These are phyloP conservation scores for Chamaecrista fasciculata DNA, from an alignment of 306 rosid genomes.

Conservation along the genomic window DNA sequence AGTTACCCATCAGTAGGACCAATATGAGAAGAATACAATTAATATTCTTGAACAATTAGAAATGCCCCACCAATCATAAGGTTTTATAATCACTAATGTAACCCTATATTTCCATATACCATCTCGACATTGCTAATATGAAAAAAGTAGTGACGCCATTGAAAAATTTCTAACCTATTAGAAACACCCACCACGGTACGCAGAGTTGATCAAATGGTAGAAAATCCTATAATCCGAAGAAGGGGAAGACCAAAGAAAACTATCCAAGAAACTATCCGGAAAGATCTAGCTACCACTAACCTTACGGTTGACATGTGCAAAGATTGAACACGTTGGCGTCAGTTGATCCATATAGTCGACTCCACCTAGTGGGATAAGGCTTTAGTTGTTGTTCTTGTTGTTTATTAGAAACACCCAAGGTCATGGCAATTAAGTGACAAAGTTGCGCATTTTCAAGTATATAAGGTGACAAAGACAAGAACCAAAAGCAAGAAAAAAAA, in stretches of 20 bases:
- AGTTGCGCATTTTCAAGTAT: constrained; percentile 19
- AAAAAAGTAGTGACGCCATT: neutral
- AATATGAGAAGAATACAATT: neutral
- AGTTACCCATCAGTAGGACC: neutral
- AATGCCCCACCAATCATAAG: neutral
- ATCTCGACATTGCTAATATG: neutral
- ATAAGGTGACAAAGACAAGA: neutral
- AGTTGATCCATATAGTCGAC: no score
- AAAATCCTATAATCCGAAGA: no score
- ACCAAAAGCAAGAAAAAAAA: neutral
- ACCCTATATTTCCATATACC: neutral
- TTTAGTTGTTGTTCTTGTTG: no score
- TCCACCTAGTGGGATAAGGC: no score
- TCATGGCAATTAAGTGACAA: neutral
- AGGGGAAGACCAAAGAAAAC: no score
- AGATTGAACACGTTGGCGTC: no score
- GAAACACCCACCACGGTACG: neutral
- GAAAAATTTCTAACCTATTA: constrained; percentile 1
- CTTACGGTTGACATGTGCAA: no score
- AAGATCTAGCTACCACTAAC: no score
- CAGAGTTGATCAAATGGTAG: no score
- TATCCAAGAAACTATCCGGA: no score
- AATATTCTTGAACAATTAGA: neutral
- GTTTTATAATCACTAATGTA: neutral
- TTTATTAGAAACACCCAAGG: neutral